A percentile compares a stretch with the other conserved stretches of the same genome.
Conservation (phyloP, 768 basidiomycete species). For the Cantharellus anzutake region DNA sequence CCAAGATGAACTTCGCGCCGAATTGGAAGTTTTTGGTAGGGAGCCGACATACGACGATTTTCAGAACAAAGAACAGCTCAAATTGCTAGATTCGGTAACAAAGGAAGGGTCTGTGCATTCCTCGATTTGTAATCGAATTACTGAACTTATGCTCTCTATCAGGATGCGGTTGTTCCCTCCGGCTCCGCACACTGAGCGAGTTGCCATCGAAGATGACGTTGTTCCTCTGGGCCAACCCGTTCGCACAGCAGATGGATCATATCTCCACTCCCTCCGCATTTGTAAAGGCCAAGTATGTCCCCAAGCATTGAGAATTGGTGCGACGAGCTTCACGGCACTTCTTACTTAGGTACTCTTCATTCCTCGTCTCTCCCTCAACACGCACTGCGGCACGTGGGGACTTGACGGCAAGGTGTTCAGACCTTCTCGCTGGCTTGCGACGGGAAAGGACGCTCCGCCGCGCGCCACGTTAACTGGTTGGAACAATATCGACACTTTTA, state of each 20-base stretch:
- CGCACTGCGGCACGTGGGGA: conserved; percentile 2
- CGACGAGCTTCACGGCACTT: not conserved
- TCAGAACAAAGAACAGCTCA: conserved; percentile 4
- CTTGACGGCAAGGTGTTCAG: conserved; percentile 4
- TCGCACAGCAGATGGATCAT: not conserved
- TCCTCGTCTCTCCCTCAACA: conserved; percentile 5
- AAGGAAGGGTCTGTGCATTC: conserved; percentile 1
- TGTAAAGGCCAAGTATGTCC: conserved; percentile 5
- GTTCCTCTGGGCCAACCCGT: conserved; percentile 6
- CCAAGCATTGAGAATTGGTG: not conserved
- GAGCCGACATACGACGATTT: conserved; percentile 7
- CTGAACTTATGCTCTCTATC: not conserved
- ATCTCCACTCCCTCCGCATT: conserved; percentile 1
- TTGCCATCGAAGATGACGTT: conserved; percentile 7
- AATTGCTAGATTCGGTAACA: conserved; percentile 6
- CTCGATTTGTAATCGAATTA: not conserved
- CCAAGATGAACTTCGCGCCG: conserved; percentile 6
- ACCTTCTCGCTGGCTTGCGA: conserved; percentile 6
- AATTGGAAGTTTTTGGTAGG: conserved; percentile 3
- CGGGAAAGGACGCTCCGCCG: conserved; percentile 1
- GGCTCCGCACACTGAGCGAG: conserved; percentile 5
- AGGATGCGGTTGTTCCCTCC: conserved; percentile 6
- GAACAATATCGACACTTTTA: conserved; percentile 3
- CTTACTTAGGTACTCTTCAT: conserved; percentile 5
- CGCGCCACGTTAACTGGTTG: conserved; percentile 1